Evolutionary conservation across 2,329 filamentous ascomycete genomes (phyloP), one percentile per base, ranked within the genome.

Genomic region (Rasamsonia emersonii): DNA sequence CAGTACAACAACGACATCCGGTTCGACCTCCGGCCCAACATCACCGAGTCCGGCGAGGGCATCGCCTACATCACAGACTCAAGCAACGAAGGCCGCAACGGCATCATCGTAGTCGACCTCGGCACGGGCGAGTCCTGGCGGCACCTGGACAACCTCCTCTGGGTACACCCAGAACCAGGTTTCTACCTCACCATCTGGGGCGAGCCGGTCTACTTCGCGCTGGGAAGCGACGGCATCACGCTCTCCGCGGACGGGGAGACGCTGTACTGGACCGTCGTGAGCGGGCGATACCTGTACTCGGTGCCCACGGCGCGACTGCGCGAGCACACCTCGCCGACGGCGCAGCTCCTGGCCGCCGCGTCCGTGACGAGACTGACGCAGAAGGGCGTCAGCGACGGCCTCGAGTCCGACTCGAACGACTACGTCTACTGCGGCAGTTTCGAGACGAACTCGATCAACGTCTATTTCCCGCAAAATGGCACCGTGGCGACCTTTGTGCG

Each of bases 1-100:
- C n/a, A n/a, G n/a, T 73, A 73, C 39, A 58, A 70, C 20, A 73
- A 73, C 44, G 70, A 73, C 38, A 54, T 73, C 6, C 65, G 70
- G 30, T 67, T 74, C 48, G 68, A 74, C 40, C 55, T 71, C n/a
- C 58, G 61, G 9, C 31, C 61, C 3, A 45, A 47, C 11, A 19
- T 67, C 5, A 64, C 63, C 0, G 38, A 49, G 9, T 55, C 56
- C 2, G 66, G 67, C 3, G 41, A 61, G 17, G 68, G 68, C 11
- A 44, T 71, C 9, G 68, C 67, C 0, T 73, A 73, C 46, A 70
- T 73, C 43, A 71, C 68, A 15, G 70, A 73, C 41, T 65, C 60
- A 19, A 64, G 56, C 27, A 45, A 46, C 26, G 64, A 68, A 46
- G 67, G 68, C 21, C 61, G 62, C 20, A 70, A 67, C 33, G 69